Percentiles rank a stretch among this genome's conserved stretches.
phyloP scores from a whole-genome alignment of 2,329 filamentous ascomycete genomes.

The Aspergillus calidoustus region DNA sequence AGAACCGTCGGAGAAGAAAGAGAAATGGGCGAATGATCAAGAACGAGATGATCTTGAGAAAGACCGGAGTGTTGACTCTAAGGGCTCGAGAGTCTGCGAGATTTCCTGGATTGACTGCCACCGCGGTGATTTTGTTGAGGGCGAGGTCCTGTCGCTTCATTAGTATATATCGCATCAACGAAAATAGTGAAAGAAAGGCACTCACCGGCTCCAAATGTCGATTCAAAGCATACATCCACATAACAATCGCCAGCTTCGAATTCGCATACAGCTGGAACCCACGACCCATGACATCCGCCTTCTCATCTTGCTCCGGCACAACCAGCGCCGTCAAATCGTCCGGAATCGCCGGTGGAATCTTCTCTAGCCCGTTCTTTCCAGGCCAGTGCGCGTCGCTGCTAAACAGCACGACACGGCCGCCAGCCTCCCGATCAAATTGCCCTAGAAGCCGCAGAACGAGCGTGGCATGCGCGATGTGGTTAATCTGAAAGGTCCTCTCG shows the following conservation, averaged over 20 bases:
- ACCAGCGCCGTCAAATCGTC: slow-evolving; percentile 7
- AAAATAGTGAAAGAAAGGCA: background rate
- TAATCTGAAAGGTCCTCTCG: slow-evolving; percentile 15
- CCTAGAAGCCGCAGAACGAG: slow-evolving; percentile 14
- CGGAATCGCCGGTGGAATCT: slow-evolving; percentile 12
- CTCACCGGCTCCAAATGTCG: slow-evolving; percentile 7
- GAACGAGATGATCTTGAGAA: background rate
- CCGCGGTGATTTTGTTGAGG: slow-evolving; percentile 6
- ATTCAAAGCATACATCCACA: slow-evolving; percentile 21
- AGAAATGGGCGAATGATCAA: background rate
- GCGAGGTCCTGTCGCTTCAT: background rate
- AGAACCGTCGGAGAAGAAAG: background rate
- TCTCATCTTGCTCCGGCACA: background rate
- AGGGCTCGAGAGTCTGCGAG: slow-evolving; percentile 7
- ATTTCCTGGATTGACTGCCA: slow-evolving; percentile 11
- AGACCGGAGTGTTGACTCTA: background rate
- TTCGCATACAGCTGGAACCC: slow-evolving; percentile 16
- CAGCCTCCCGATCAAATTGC: background rate
- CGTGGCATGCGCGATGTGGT: slow-evolving; percentile 11
- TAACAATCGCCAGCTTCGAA: slow-evolving; percentile 13
- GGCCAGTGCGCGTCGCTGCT: slow-evolving; percentile 11
- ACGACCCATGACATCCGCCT: background rate
- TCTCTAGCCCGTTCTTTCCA: slow-evolving; percentile 4
- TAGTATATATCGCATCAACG: background rate
- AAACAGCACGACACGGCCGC: slow-evolving; percentile 3